phyloP scores from a whole-genome alignment of 2,329 filamentous ascomycete genomes.

The Seiridium cupressi region DNA sequence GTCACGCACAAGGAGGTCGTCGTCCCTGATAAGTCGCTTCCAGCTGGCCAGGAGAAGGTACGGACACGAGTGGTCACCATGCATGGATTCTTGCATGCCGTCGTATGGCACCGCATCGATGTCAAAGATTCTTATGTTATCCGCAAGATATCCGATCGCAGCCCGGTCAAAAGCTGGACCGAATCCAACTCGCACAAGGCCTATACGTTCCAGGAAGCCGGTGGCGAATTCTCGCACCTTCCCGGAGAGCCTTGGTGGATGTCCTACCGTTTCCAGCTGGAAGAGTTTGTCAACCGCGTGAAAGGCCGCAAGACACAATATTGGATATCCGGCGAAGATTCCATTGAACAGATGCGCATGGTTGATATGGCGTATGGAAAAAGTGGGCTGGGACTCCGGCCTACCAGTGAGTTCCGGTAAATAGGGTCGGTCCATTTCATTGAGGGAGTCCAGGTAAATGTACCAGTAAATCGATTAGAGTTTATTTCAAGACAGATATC shows the following conservation, averaged over 20 bases:
- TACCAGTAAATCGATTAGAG: too few relatives aligned
- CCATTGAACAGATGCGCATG: conserved; percentile 41
- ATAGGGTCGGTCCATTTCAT: too few relatives aligned
- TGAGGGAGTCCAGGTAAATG: too few relatives aligned
- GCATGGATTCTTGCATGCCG: conserved; percentile 22
- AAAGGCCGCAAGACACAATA: conserved; percentile 33
- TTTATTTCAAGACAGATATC: too few relatives aligned
- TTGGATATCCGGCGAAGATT: conserved; percentile 42
- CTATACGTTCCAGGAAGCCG: conserved; percentile 33
- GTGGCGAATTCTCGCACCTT: conserved; percentile 17
- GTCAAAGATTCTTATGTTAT: conserved; percentile 33
- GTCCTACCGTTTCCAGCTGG: conserved; percentile 45
- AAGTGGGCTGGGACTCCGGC: conserved; percentile 25
- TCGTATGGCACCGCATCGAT: conserved; percentile 33
- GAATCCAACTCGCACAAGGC: conserved; percentile 27
- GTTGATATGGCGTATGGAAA: conserved; percentile 46
- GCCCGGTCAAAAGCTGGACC: conserved; percentile 20
- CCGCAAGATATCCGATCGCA: conserved; percentile 16
- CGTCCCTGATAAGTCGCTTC: too few relatives aligned
- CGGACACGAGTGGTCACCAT: conserved; percentile 27
- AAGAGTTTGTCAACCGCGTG: conserved; percentile 46
- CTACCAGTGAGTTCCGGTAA: too few relatives aligned
- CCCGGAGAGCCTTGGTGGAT: conserved; percentile 37
- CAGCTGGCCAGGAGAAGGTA: conserved; percentile 23
- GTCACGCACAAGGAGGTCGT: conserved; percentile 19